Evolutionary conservation across 129 eudicot genomes (phyloP), one percentile per base, ranked within the genome.

Genomic region (Helianthus annuus): DNA sequence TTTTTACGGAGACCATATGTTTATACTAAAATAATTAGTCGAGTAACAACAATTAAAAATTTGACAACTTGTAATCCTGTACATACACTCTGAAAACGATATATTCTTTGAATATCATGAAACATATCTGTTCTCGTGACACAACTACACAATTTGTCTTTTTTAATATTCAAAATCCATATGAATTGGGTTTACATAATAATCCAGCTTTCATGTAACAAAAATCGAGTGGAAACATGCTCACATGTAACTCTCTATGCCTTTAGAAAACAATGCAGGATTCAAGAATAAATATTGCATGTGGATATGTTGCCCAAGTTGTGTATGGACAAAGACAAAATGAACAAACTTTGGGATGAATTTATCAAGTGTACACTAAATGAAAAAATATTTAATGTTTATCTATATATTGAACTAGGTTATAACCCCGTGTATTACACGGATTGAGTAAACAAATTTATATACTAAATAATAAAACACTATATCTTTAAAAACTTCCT

Each of bases 281-380:
- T 57, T 57, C 80, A 55, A 42, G 68, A 67, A 60, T 32, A 76
- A 29, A 71, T 53, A 54, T 32, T 78, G 82, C 82, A 78, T 78
- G 82, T 71, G 82, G 64, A 76, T 71, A 54, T 65, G 82, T 32
- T 78, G 77, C 77, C 80, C 77, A 70, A 70, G 61, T 78, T 78
- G 77, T 64, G 65, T 78, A 57, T 78, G 66, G 62, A 24, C 72
- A 64, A 61, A 71, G 68, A 71, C 77, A 55, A 78, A 78, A 78
- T 40, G 68, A 78, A 64, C 82, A 70, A 71, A 77, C 55, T 12
- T 14, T 78, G 59, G 72, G 24, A 53, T 32, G 11, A 46, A n/a
- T 63, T n/a, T 63, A 38, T 63, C 15, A 38, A 39, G 6, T 32
- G 16, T 29, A 27, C 29, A 29, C 42, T 3, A 29, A 7, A 66